Conservation (phyloP, 73 alveolate genomes). For the Halteria grandinella region DNA sequence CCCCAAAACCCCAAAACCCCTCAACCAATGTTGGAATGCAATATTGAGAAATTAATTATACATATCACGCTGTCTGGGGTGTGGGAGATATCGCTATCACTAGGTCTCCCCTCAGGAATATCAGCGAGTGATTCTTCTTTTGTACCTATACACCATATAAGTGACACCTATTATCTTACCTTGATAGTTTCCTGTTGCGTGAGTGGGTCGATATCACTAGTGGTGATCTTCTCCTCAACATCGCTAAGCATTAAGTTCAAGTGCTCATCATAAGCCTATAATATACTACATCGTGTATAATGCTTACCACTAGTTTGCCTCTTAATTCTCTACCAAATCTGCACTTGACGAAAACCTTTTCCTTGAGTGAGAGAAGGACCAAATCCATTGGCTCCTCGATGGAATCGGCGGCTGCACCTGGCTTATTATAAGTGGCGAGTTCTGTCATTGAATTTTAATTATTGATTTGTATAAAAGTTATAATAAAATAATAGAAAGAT, state of each 20-base stretch:
- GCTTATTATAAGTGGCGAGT: too few relatives aligned
- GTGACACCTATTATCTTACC: neutral
- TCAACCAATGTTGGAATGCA: neutral
- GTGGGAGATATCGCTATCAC: constrained; percentile 65
- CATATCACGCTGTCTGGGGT: neutral
- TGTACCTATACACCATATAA: neutral
- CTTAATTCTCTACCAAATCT: constrained; percentile 70
- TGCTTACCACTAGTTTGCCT: constrained; percentile 66
- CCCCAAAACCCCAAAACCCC: constrained; percentile 9
- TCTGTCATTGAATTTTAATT: too few relatives aligned
- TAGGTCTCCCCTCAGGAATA: constrained; percentile 74
- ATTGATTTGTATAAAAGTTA: too few relatives aligned
- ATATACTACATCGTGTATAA: constrained; percentile 2
- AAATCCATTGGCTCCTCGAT: constrained; percentile 69
- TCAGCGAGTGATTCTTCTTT: constrained; percentile 43
- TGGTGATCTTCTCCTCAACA: constrained; percentile 70
- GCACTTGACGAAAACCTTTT: constrained; percentile 70
- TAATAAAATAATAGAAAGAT: neutral
- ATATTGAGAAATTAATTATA: neutral
- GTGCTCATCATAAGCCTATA: constrained; percentile 76
- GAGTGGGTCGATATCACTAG: constrained; percentile 56
- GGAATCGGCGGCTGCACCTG: too few relatives aligned
- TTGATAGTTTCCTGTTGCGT: constrained; percentile 46
- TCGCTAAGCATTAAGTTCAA: constrained; percentile 72
- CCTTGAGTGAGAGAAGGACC: constrained; percentile 67